These are phyloP conservation scores for Theileria orientalis DNA, from an alignment of 169 alveolate genomes.

Conservation along the genomic window DNA sequence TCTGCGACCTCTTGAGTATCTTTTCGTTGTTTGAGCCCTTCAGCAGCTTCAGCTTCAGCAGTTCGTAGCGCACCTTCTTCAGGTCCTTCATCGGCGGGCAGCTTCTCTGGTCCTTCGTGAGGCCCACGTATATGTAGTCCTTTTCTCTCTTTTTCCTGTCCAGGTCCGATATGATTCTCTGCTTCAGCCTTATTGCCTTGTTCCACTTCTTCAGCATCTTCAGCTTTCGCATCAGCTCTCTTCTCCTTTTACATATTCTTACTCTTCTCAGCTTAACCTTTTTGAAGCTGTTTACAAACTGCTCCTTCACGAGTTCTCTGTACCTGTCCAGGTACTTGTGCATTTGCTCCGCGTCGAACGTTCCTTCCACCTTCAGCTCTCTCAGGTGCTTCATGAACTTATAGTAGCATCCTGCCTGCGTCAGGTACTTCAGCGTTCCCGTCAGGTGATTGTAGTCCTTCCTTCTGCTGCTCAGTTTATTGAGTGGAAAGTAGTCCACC, in stretches of 20 bases:
- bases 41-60: slow-evolving; percentile 42
- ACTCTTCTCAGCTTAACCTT: slow-evolving; percentile 41
- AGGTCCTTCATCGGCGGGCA: slow-evolving; percentile 58
- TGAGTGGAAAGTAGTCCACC: slow-evolving; percentile 56
- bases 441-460: slow-evolving; percentile 52
- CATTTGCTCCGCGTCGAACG: slow-evolving; percentile 41
- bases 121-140: slow-evolving; percentile 21
- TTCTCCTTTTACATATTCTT: slow-evolving; percentile 57
- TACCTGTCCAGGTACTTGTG: slow-evolving; percentile 35
- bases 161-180: slow-evolving; percentile 45
- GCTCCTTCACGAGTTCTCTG: slow-evolving; percentile 47
- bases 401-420: slow-evolving; percentile 64
- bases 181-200: slow-evolving; percentile 61
- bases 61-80: slow-evolving; percentile 38
- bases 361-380: slow-evolving; percentile 48
- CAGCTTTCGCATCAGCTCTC: slow-evolving; percentile 40
- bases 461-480: slow-evolving; percentile 35
- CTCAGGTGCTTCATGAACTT: slow-evolving; percentile 48
- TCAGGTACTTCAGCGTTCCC: slow-evolving; percentile 46
- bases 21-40: slow-evolving; percentile 29
- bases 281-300: slow-evolving; percentile 30
- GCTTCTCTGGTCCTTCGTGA: slow-evolving; percentile 49
- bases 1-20: slow-evolving; percentile 34
- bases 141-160: slow-evolving; percentile 17
- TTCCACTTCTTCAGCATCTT: slow-evolving; percentile 53